Base-by-base conservation (phyloP, 2,329 filamentous ascomycete species). In the Coniella vitis region DNA sequence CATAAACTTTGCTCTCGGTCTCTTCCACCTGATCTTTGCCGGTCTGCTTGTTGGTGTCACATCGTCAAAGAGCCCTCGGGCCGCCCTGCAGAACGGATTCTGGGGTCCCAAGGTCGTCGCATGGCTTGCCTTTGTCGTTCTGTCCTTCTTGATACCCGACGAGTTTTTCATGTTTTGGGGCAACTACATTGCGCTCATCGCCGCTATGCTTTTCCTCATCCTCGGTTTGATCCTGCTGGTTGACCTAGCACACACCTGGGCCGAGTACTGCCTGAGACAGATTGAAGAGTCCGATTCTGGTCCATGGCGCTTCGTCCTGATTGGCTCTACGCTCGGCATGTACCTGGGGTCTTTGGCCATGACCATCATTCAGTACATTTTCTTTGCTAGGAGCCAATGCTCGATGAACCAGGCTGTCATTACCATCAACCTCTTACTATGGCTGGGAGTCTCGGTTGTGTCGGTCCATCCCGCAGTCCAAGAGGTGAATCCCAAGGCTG, bases 381-480 rank as follows among this genome's bases (percentile, higher is more conserved):
- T 95, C 78, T 98, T 98, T 61, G 91, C 91, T 4, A 70, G 72
- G 32, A 75, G 76, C 34, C 81, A 83, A 52, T 98, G 93, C 67
- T 79, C 86, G 48, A 96, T 97, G 90, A 98, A 98, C 68, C 90
- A 97, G 69, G 83, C 90, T 8, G 90, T 89, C 51, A 96, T 98
- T 58, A 94, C 90, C 63, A 80, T 97, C 69, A 98, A 98, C 66
- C 72, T 98, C 13, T 65, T 97, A 32, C 74, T 96, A 44, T 84
- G 94, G 71, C 66, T 97, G 43, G 74, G 79, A 51, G 83, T 95
- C 54, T 94, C 90, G 0, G 75, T 83, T 56, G 76, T 96, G 29
- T 96, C 91, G 0, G 84, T 98, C 53, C 90, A 97, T 63, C 90
- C 93, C 1, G 79, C 79, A 1, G 81, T 98, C 13, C 93, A 98